Evolutionary conservation across 352 stramenopile genomes (phyloP).

Genomic region (Phytophthora capsici): DNA sequence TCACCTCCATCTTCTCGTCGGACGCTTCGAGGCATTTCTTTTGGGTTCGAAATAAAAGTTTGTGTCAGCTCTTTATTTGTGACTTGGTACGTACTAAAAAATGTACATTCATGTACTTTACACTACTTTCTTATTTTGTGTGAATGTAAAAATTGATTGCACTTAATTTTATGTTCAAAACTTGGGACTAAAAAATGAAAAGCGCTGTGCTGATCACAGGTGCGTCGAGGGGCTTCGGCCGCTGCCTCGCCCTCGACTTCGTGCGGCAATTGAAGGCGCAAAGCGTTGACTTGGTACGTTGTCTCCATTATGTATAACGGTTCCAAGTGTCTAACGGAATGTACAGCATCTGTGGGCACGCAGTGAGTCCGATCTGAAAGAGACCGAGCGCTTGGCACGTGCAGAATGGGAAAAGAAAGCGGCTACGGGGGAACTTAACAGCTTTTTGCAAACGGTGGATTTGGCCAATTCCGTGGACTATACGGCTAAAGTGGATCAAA

Average conservation of each 20-base stretch:
- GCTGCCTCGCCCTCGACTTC: constrained; percentile 79
- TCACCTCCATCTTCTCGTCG: constrained; percentile 13
- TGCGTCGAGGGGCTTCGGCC: constrained; percentile 86
- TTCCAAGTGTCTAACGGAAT: not conserved
- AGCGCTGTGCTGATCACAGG: constrained; percentile 79
- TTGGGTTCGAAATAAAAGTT: not conserved
- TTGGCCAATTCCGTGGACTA: constrained; percentile 56
- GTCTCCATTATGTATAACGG: too few species aligned
- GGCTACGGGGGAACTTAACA: constrained; percentile 28
- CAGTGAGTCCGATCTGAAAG: constrained; percentile 53
- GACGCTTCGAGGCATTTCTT: constrained; percentile 9
- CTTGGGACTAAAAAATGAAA: constrained; percentile 10
- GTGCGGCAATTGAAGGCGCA: constrained; percentile 36
- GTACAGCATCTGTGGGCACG: constrained; percentile 66
- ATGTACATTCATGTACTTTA: too few species aligned
- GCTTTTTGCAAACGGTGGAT: constrained; percentile 52
- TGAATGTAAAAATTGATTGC: too few species aligned
- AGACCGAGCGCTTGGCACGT: constrained; percentile 53
- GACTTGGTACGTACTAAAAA: too few species aligned
- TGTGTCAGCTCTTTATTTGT: too few species aligned
- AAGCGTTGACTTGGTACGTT: constrained; percentile 62
- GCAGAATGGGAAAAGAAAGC: constrained; percentile 34
- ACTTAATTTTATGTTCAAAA: not conserved
- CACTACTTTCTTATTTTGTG: too few species aligned
- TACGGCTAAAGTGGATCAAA: constrained; percentile 49